Evolutionary conservation across 2,329 filamentous ascomycete genomes (phyloP), one percentile per base, ranked within the genome.

Genomic region (Fusarium sp.): DNA sequence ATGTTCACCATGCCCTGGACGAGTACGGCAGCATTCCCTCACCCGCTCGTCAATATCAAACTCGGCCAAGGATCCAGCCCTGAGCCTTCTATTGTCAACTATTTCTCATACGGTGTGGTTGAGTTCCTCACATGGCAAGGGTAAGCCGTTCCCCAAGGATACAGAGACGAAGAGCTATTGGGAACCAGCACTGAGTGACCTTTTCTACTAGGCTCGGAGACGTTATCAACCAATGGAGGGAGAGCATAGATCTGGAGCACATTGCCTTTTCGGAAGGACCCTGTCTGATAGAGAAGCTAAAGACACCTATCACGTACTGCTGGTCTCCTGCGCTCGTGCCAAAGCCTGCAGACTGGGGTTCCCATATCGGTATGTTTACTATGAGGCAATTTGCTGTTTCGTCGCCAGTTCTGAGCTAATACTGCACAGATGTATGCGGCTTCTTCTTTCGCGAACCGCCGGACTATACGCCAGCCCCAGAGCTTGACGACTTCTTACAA

Each of bases 41-140:
- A 95, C 78, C 93, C 93, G 0, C 84, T 95, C 15, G 92, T 92
- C 0, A 94, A 94, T 73, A 89, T 94, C 43, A 87, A 91, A 68
- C 32, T 32, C 1, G 35, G 22, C 3, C 50, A 32, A 27, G 15
- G 50, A 30, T 10, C 14, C 8, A 92, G 92, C 72, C 65, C 72
- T 25, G 67, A 90, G 89, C 3, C 63, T 5, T 91, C 93, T 73
- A 84, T 87, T 2, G 88, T 91, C 1, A 94, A 94, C 71, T 93
- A 91, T 77, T 86, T 94, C 20, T 92, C 90, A 0, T 95, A 94
- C 75, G 88, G 89, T 2, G 84, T 94, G 38, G 90, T 95, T 1
- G 93, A 94, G 67, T 91, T 94, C 86, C 86, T 95, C 82, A 92
- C 93, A n/a, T 95, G 92, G 92, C 92, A 95, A 81, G 93, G 92